A percentile compares a stretch with the other conserved stretches of the same genome.
phyloP scores from a whole-genome alignment of 192 early-diverging fungal genomes.

The Globomyces pollinis-pini region DNA sequence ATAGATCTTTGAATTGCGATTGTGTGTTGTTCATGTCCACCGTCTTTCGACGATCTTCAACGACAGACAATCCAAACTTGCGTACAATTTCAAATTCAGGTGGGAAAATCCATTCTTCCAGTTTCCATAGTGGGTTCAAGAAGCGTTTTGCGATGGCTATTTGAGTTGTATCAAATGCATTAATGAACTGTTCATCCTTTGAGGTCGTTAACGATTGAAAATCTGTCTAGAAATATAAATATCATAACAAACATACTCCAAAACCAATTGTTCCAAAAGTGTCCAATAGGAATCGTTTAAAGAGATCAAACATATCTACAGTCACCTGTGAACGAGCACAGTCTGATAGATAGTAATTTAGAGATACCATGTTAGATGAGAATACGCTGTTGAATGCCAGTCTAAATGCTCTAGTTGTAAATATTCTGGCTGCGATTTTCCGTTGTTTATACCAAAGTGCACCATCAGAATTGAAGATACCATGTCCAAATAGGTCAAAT shows the following conservation, averaged over 20 bases:
- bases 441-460: constrained; percentile 54
- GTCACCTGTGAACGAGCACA: constrained; percentile 6
- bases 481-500: constrained; percentile 46
- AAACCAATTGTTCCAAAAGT: constrained; percentile 14
- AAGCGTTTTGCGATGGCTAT: constrained; percentile 7
- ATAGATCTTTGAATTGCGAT: not conserved
- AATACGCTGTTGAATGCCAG: constrained; percentile 8
- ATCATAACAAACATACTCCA: not conserved
- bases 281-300: constrained; percentile 11
- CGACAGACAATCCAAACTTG: constrained; percentile 12
- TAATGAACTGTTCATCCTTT: not conserved
- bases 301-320: constrained; percentile 11
- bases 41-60: constrained; percentile 2
- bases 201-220: not conserved
- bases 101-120: constrained; percentile 3
- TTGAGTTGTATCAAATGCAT: constrained; percentile 12
- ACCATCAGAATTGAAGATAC: constrained; percentile 67
- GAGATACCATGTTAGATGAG: not conserved
- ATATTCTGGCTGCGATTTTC: constrained; percentile 41
- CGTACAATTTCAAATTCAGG: not conserved
- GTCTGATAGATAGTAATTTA: not conserved
- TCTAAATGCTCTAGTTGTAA: constrained; percentile 24
- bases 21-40: not conserved
- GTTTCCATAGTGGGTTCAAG: constrained; percentile 8
- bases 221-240: not conserved